Evolutionary conservation across 192 early-diverging fungal species (phyloP), one percentile per base, ranked within the genome.

Genomic region (Helicostylum pulchrum): DNA sequence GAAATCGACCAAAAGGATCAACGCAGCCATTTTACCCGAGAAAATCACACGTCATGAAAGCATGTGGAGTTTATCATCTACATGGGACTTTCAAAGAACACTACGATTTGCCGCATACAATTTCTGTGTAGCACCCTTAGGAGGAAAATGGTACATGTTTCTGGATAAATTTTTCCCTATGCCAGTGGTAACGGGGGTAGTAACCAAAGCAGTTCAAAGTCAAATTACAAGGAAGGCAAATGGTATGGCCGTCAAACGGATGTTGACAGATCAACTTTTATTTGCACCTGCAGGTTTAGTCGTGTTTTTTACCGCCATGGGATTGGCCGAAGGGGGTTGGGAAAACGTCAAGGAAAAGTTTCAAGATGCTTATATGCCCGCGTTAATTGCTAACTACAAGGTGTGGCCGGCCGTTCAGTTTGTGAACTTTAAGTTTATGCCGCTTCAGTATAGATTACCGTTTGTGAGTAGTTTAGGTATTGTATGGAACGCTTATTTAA

Each of bases 401-500:
- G 74, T 90, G 7, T 92, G 90, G 90, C 90, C 90, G 17, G 65
- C 78, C 2, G 90, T 89, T 10, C 90, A 92, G 71, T 66, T 78
- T 4, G 64, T 92, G 8, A 92, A 92, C 68, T 90, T 92, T 68
- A 80, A 80, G 46, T 84, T 87, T 68, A 73, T 88, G 50, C 90
- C 90, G 1, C 70, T 87, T 34, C 64, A 77, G 11, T 87, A 82
- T 53, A 74, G 88, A 11, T 73, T 92, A 19, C 90, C 90, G 11
- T 88, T 92, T 70, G 82, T 85, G 32, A 89, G 88, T 62, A 73
- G 78, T 4, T 74, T 88, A 26, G 86, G 88, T 42, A 81, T 92
- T n/a, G 78, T 87, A 15, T 92, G 90, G 90, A 90, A 88, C 54
- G 71, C 81, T 7, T 90, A 87, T 71, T 77, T 92, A 23, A 89